Evolutionary conservation across 148 eudicot genomes (phyloP), one percentile per base, ranked within the genome.

Genomic region (Amaranthus cruentus): DNA sequence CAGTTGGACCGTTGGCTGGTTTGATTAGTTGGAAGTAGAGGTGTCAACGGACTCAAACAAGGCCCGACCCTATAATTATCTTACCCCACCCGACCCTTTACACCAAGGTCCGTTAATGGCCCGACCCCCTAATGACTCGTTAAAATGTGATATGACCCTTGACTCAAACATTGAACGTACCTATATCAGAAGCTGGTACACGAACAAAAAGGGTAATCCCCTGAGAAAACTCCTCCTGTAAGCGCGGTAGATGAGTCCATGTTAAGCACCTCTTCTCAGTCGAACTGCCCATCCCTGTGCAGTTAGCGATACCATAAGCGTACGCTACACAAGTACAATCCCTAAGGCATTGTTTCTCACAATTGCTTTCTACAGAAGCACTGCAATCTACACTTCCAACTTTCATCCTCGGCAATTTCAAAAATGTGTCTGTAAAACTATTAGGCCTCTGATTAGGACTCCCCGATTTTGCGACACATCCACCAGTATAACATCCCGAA

Each of bases 281-380:
- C 0, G 9, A 46, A 9, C 57, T 28, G 64, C n/a, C 18, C 6
- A 13, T 42, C 63, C 63, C 61, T 0, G 2, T n/a, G 66, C 43
- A 53, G 51, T 51, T 58, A 14, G 46, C 48, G 51, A 0, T 47
- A 55, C n/a, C 66, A 61, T 18, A 72, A 10, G 77, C 69, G 62
- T 85, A 82, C 12, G 85, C 87, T 21, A 55, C 42, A 72, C 85
- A 85, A 4, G 12, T 0, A 46, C 70, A 68, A 5, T 69, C 69
- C 2, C 2, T 0, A 4, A 15, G 57, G 65, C 81, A 78, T 48
- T 9, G 0, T 52, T 55, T n/a, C 46, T 47, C 3, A 38, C 81
- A 78, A 3, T 62, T 28, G 38, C 2, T 28, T 28, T 28, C 38
- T 28, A 28, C 38, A 73, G 10, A 4, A 21, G 7, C 53, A 10